Percentiles rank a stretch among this genome's conserved stretches.
Evolutionary conservation across 2,329 filamentous ascomycete genomes (phyloP).

Genomic region (Diaporthe sp.): DNA sequence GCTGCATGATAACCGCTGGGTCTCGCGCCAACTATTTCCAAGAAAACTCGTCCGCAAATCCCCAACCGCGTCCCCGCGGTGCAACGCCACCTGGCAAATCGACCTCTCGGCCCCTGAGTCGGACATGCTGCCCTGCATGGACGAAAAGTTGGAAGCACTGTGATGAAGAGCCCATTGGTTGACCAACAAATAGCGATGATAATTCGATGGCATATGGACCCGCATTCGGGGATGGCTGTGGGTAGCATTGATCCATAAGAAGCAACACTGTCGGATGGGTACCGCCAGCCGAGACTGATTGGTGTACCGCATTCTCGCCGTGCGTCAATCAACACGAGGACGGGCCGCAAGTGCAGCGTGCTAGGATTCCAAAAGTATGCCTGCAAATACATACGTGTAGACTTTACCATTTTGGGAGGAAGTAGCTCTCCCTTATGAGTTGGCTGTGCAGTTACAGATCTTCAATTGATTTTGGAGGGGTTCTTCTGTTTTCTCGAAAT

Average conservation of each 20-base stretch:
- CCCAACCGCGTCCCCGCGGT: not conserved
- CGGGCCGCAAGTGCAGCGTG: not conserved
- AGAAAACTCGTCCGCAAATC: not conserved
- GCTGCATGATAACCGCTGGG: conserved; percentile 15
- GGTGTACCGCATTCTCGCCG: not conserved
- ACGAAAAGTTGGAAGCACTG: conserved; percentile 4
- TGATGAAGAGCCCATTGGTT: conserved; percentile 12
- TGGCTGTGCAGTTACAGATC: not conserved
- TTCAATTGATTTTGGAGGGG: not conserved
- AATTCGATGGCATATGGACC: conserved; percentile 22
- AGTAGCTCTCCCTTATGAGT: not conserved
- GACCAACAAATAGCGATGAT: conserved; percentile 5
- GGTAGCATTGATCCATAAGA: not conserved
- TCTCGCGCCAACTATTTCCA: conserved; percentile 18
- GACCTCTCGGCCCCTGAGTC: not conserved
- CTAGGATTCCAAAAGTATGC: conserved; percentile 1
- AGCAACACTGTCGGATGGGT: not conserved
- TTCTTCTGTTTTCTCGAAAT: not conserved
- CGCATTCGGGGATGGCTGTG: not conserved
- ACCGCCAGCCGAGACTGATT: not conserved
- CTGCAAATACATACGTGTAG: not conserved
- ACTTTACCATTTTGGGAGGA: not conserved
- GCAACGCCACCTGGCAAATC: conserved; percentile 20
- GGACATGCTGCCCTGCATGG: conserved; percentile 16
- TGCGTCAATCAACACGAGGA: conserved; percentile 17